Evolutionary conservation across 1,284 basidiomycete genomes (phyloP), one percentile per base, ranked within the genome.

Genomic region (Ganoderma resinaceum): DNA sequence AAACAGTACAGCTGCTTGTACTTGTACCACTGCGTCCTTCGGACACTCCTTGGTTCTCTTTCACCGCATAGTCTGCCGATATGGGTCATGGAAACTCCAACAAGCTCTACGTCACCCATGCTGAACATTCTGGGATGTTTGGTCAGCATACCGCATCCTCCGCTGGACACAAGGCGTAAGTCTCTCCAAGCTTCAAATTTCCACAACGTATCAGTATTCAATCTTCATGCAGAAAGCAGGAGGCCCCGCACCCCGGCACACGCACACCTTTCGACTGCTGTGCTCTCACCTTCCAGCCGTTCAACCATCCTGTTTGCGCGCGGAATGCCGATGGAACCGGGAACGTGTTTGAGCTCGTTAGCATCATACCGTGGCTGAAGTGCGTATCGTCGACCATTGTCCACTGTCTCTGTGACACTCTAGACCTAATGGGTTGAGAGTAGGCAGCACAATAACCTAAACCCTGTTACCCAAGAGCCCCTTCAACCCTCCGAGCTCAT

Each of bases 291-390:
- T 93, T 97, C 72, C 95, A 97, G 78, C 95, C 93, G 0, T 98
- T 98, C 79, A 85, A 85, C 29, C 91, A 95, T 75, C 97, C 97
- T 0, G 96, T 98, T 8, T 96, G 95, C 75, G 93, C 95, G 1
- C 86, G 91, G 40, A 94, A 94, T 75, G 77, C 84, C 40, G 93
- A 95, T 76, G 92, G 93, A 37, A 93, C 91, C 0, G 93, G 94
- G 12, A 82, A 82, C 62, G 92, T 94, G n/a, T 95, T 95, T 78
- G 95, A 97, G 74, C 82, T 97, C 62, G 86, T 95, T 62, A 96
- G 95, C 78, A 95, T 98, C 74, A 91, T 97, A 46, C 95, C 96
- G 40, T 98, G 95, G 89, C 85, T 98, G 59, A 95, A 97, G 95
- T 93, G 76, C 74, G 90, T 86, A n/a, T 26, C 29, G 0, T 61